Evolutionary conservation across 257 asterid species (phyloP), one percentile per base, ranked within the genome.

Genomic region (Catharanthus roseus): DNA sequence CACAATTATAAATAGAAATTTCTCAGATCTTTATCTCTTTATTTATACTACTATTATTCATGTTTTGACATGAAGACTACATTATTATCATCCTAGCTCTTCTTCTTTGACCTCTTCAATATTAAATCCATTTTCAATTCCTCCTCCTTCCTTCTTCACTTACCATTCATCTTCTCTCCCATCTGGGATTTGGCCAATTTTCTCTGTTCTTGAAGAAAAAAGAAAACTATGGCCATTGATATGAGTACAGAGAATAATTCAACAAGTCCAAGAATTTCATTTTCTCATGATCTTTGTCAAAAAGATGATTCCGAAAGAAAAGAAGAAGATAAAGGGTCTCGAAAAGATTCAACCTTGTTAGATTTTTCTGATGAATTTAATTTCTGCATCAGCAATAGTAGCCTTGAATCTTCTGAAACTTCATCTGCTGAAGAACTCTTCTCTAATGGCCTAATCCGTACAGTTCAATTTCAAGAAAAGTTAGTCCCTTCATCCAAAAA

Each of bases 341-440:
- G 74, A 51, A 41, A 60, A 21, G 85, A 74, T 61, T 67, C 75
- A 41, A 19, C 77, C 1, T 2, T 50, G 21, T 39, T 65, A 4
- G 79, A 77, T 49, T 72, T 70, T 72, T 45, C 82, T 29, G 88
- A 76, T 23, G 75, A 70, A 21, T 84, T 84, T 34, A 79, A 81
- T 74, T 84, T 84, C 81, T 81, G 88, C 61, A 74, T 65, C 62
- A 72, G 71, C 72, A 66, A 19, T 54, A 72, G 68, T 44, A 63
- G n/a, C n/a, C n/a, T 41, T 33, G 77, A 63, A 39, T 45, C 73
- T 44, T 45, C 73, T 44, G 83, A 81, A 72, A 69, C 77, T 50
- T 76, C 82, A 65, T 74, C 85, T 10, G 88, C 88, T 16, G 88
- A 84, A 72, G 86, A 84, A 65, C 79, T 84, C 10, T 84, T 84